phyloP scores from a whole-genome alignment of 345 rosid genomes.

The Syzygium jambos region DNA sequence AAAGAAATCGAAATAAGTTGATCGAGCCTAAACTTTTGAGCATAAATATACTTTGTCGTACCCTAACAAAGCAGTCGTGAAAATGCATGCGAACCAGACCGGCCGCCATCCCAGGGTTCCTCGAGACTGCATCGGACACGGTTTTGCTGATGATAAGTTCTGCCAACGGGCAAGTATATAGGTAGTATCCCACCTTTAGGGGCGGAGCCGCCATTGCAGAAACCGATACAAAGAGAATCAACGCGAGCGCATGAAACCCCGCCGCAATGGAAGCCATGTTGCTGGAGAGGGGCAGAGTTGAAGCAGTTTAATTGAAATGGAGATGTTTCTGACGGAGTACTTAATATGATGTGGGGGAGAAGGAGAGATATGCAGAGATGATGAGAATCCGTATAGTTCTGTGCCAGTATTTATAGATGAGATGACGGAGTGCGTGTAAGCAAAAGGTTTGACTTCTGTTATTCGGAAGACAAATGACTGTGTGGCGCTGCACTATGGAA shows the following conservation, averaged over 20 bases:
- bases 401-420: neutral
- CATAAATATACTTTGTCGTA: neutral
- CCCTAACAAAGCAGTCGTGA: slow-evolving; percentile 24
- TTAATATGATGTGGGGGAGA: neutral
- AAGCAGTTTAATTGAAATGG: neutral
- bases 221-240: neutral
- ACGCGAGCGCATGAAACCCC: neutral
- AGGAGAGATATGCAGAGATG: neutral
- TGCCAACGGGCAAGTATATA: slow-evolving; percentile 5
- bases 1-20: neutral
- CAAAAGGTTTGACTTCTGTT: neutral
- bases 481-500: neutral
- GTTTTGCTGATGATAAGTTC: slow-evolving; percentile 6
- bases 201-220: neutral
- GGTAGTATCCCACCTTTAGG: slow-evolving; percentile 8
- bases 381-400: neutral
- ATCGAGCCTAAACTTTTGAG: neutral
- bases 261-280: neutral
- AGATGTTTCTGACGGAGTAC: neutral
- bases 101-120: neutral
- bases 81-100: slow-evolving; percentile 16
- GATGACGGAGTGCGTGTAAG: neutral
- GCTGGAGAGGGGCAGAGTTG: neutral
- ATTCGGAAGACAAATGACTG: neutral
- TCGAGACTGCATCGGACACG: neutral